phyloP scores from a whole-genome alignment of 179 eudicot species.

The Patellifolia procumbens region DNA sequence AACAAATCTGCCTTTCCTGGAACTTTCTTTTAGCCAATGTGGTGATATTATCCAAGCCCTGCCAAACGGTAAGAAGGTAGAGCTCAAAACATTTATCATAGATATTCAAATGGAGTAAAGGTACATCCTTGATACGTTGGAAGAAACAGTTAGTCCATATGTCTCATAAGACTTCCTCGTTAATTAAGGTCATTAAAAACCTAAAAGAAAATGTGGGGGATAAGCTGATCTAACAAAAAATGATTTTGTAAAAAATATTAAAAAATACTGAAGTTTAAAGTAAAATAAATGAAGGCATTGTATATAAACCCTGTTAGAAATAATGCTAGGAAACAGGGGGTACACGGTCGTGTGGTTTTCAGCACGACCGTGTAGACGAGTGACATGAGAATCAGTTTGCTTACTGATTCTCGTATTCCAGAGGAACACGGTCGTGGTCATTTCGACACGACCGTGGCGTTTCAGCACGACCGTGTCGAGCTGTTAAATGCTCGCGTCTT shows the following conservation, averaged over 20 bases:
- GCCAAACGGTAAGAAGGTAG: slow-evolving; percentile 21
- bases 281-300: not conserved
- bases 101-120: too few species aligned
- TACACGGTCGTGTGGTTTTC: too few species aligned
- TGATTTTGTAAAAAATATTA: not conserved
- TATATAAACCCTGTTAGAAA: not conserved
- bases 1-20: slow-evolving; percentile 62
- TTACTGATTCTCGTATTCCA: too few species aligned
- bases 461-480: too few species aligned
- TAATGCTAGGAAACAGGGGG: not conserved
- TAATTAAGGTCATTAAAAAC: too few species aligned
- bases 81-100: not conserved
- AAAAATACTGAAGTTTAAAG: not conserved
- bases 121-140: slow-evolving; percentile 1
- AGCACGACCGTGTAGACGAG: too few species aligned
- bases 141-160: not conserved
- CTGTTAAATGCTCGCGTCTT: too few species aligned
- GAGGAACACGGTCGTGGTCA: too few species aligned
- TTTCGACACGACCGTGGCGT: too few species aligned
- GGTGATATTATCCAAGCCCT: slow-evolving; percentile 89
- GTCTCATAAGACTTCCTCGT: not conserved
- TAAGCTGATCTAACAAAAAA: not conserved
- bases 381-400: too few species aligned
- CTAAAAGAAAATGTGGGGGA: not conserved
- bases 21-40: slow-evolving; percentile 81